Conservation (phyloP, 2,329 filamentous ascomycete species). For the Penicillium sp. region DNA sequence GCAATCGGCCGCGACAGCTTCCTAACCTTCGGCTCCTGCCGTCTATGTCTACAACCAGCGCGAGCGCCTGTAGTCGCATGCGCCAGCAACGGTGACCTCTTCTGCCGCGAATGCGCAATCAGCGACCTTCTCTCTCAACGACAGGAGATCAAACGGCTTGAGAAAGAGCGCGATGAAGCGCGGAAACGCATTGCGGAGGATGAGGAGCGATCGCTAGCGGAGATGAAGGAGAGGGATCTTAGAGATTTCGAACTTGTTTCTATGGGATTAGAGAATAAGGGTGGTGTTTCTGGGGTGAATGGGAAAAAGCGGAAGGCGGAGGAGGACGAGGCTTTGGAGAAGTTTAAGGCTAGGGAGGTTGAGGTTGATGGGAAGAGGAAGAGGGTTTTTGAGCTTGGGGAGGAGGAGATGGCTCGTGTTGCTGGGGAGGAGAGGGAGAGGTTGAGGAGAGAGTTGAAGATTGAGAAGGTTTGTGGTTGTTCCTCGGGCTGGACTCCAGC, state of each 20-base stretch:
- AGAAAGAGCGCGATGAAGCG: slow-evolving; percentile 63
- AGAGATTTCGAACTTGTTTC: slow-evolving; percentile 83
- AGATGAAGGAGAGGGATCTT: slow-evolving; percentile 69
- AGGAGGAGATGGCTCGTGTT: slow-evolving; percentile 70
- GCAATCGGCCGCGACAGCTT: slow-evolving; percentile 88
- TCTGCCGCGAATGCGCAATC: slow-evolving; percentile 92
- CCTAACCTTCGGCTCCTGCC: slow-evolving; percentile 84
- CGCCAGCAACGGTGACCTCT: slow-evolving; percentile 74
- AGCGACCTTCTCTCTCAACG: slow-evolving; percentile 87
- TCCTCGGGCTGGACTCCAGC: not conserved
- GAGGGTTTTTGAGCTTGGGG: slow-evolving; percentile 78
- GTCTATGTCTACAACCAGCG: slow-evolving; percentile 79
- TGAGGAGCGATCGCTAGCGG: slow-evolving; percentile 62
- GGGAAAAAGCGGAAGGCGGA: slow-evolving; percentile 12
- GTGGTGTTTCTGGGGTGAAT: not conserved
- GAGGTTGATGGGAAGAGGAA: slow-evolving; percentile 51
- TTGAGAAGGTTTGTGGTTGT: slow-evolving; percentile 59
- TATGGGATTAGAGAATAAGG: slow-evolving; percentile 56
- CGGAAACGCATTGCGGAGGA: slow-evolving; percentile 63
- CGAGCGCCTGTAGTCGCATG: slow-evolving; percentile 85
- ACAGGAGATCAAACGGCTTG: slow-evolving; percentile 82
- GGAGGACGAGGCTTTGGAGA: slow-evolving; percentile 14
- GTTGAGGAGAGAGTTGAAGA: slow-evolving; percentile 67
- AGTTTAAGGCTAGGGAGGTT: slow-evolving; percentile 30
- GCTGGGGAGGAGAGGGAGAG: slow-evolving; percentile 68